Base-by-base conservation (phyloP, 768 basidiomycete genomes). In the Tephrocybe rancida region DNA sequence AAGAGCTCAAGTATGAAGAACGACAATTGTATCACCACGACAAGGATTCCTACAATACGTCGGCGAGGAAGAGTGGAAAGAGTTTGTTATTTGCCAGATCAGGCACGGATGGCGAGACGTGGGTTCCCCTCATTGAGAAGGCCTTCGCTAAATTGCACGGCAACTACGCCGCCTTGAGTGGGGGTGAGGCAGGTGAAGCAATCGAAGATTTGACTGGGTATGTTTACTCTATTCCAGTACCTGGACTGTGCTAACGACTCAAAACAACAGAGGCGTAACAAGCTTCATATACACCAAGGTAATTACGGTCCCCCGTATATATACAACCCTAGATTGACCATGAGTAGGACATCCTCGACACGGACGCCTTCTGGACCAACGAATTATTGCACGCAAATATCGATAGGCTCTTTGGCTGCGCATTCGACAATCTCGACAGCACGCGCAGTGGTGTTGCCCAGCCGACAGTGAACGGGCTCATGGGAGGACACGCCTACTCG, bases 171-270 rank as follows among this genome's bases (percentile, higher is more conserved):
- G 67, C 76, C 1, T 54, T 84, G 32, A 53, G 59, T 18, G 73
- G 72, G 21, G 83, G 82, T 8, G 45, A 65, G 24, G 67, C 79
- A 10, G 70, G 70, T 32, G 80, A 84, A 54, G 82, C 77, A 2
- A 73, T 83, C 16, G 83, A 85, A 65, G 82, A 84, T 60, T 63
- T 85, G 46, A 83, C 82, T 16, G 83, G 83, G 82, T 83, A 58
- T 6, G 67, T 47, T 29, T 11, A 8, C 32, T 18, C 39, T 44
- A 18, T 22, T 19, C 19, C 32, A 38, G n/a, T 26, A 8, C 42
- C 38, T 45, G 16, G 14, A 37, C 25, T 21, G 37, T n/a, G 25
- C 6, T 42, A 14, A 30, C 25, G 5, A 37, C 14, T 41, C 9
- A 34, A 34, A 24, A 16, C 13, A 26, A 22, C 48, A 68, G 67